Evolutionary conservation across 495 filamentous ascomycete genomes (phyloP).

Genomic region (Poronia punctata): DNA sequence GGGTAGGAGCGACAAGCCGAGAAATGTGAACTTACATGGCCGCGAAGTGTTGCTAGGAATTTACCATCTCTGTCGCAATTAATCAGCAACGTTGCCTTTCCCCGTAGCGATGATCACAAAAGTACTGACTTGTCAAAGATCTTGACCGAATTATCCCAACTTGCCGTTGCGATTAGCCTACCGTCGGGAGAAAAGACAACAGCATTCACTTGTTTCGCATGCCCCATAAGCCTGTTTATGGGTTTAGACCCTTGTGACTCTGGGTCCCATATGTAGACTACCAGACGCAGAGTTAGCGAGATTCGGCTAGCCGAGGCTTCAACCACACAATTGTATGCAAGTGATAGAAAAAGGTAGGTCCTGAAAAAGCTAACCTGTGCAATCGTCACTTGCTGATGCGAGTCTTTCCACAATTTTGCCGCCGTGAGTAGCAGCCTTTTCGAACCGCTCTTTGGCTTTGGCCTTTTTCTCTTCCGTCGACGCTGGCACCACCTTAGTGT

Average conservation of each 20-base stretch:
- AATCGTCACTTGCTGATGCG: slow-evolving; percentile 89
- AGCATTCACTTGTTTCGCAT: slow-evolving; percentile 95
- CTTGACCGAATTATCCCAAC: slow-evolving; percentile 91
- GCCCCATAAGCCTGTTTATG: slow-evolving; percentile 77
- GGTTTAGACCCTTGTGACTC: slow-evolving; percentile 67
- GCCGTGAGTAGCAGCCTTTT: slow-evolving; percentile 74
- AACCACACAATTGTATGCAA: neutral
- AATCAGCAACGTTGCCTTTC: slow-evolving; percentile 5
- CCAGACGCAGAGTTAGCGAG: neutral
- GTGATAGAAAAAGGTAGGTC: too few relatives aligned
- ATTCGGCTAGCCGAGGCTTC: too few relatives aligned
- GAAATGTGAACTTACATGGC: slow-evolving; percentile 51
- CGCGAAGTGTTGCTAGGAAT: slow-evolving; percentile 80
- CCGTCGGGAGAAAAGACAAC: slow-evolving; percentile 91
- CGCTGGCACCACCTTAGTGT: slow-evolving; percentile 58
- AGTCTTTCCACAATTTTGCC: slow-evolving; percentile 77
- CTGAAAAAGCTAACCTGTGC: slow-evolving; percentile 42
- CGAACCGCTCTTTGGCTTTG: slow-evolving; percentile 78
- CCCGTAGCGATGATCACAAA: neutral
- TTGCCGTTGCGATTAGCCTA: slow-evolving; percentile 73
- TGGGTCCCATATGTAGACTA: slow-evolving; percentile 92
- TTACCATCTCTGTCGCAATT: slow-evolving; percentile 47
- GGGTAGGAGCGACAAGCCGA: too few relatives aligned
- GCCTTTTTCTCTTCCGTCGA: slow-evolving; percentile 62
- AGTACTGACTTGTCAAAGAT: slow-evolving; percentile 65